These are phyloP conservation scores for Claviceps cyperi DNA, from an alignment of 2,329 filamentous ascomycete genomes.

Conservation along the genomic window DNA sequence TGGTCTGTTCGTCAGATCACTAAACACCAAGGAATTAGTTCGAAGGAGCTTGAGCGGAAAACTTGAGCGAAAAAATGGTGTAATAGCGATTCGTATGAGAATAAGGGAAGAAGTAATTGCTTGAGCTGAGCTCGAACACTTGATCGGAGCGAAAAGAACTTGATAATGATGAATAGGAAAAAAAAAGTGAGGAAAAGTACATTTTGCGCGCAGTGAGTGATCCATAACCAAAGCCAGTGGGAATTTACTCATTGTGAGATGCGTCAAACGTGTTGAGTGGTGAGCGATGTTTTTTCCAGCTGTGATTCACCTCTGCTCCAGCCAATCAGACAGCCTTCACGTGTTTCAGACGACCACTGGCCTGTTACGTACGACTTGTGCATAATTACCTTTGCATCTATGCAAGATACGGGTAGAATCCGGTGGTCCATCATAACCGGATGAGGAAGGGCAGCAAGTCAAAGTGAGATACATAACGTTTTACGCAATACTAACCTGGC, in stretches of 20 bases:
- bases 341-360: background rate
- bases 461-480: background rate
- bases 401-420: background rate
- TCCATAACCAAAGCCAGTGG: background rate
- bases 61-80: no score
- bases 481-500: slow-evolving; percentile 5
- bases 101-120: background rate
- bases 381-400: background rate
- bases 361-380: background rate
- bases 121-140: background rate
- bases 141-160: background rate
- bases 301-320: slow-evolving; percentile 4
- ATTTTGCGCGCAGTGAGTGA: background rate
- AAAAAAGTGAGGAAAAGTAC: background rate
- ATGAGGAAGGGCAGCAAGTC: background rate
- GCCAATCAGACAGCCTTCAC: background rate
- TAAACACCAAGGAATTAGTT: background rate
- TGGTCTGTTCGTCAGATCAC: slow-evolving; percentile 10
- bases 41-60: background rate
- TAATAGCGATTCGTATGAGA: no score
- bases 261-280: background rate
- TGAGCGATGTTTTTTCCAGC: background rate
- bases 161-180: background rate
- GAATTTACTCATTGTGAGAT: background rate
- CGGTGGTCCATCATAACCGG: background rate